Evolutionary conservation across 495 filamentous ascomycete species (phyloP).

Genomic region (Aspergillus avenaceus): DNA sequence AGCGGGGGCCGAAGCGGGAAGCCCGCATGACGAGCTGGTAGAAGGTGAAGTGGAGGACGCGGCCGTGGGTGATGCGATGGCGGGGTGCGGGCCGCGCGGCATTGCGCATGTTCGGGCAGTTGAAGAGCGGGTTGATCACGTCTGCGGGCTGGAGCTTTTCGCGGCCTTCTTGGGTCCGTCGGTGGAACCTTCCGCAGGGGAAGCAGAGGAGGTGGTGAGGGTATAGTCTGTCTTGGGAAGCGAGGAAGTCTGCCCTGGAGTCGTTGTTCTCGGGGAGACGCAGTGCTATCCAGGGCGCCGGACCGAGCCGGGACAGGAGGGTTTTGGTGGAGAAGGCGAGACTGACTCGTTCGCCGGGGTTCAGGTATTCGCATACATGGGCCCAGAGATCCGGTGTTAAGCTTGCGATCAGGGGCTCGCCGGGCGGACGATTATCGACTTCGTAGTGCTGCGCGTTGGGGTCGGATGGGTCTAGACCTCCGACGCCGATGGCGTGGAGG

Average conservation of each 20-base stretch:
- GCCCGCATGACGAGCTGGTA: conserved; percentile 49
- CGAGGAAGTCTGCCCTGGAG: conserved; percentile 44
- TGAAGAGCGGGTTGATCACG: conserved; percentile 48
- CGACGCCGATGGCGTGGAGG: conserved; percentile 41
- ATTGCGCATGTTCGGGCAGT: conserved; percentile 44
- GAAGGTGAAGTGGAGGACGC: conserved; percentile 49
- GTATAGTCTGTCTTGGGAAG: conserved; percentile 36
- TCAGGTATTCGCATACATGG: conserved; percentile 33
- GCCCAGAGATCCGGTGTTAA: conserved; percentile 43
- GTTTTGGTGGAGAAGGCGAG: conserved; percentile 46
- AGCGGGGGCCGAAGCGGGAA: conserved; percentile 30
- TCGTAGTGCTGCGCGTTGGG: conserved; percentile 13
- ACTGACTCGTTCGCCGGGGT: conserved; percentile 40
- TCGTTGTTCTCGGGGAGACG: conserved; percentile 31
- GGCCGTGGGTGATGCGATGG: conserved; percentile 48
- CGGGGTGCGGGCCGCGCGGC: conserved; percentile 37
- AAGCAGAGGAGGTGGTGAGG: conserved; percentile 55
- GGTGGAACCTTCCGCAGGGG: conserved; percentile 50
- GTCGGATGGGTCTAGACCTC: conserved; percentile 28
- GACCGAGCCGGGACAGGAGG: conserved; percentile 38
- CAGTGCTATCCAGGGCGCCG: conserved; percentile 27
- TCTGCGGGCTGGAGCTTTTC: conserved; percentile 46
- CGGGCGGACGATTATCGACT: conserved; percentile 28
- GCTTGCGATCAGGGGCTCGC: conserved; percentile 41
- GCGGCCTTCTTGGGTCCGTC: conserved; percentile 40